Base-by-base conservation (phyloP, 345 rosid species). In the Citrus mangshanensis region DNA sequence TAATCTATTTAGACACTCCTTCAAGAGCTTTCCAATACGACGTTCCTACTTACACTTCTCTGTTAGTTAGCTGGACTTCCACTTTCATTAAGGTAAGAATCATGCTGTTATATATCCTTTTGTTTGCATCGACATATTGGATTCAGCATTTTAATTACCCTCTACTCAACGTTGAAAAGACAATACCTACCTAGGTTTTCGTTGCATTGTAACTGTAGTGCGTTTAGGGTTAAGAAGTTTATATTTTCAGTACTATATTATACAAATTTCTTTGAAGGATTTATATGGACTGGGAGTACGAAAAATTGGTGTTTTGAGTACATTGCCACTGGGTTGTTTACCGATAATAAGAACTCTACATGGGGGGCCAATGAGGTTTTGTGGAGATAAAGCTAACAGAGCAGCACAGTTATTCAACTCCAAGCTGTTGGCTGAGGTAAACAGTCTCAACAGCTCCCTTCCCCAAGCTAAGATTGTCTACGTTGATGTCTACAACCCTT, bases 221-320 rank as follows among this genome's bases (percentile, higher is more conserved):
- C 42, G 42, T 9, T 38, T 54, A 54, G 22, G 22, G 22, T 54
- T 0, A 4, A 54, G 58, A 2, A 18, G 28, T 68, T 37, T 14
- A 22, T 49, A 19, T 14, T 46, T 49, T 70, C 37, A 25, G 4
- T 10, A 6, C 14, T 28, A 25, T 24, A 4, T 35, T 37, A 7
- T 37, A 25, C 22, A 37, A 13, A 74, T 56, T 18, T 10, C 16
- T 13, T 28, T 37, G 30, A 55, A 84, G 84, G 70, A 81, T 5
- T 14, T 81, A 24, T 51, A 81, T 28, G 80, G 60, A 6, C 10
- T 81, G 22, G 86, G 84, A 25, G 86, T 77, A 25, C 35, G 86
- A 56, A 75, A 49, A 6, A 55, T 81, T 14, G 78, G 56, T 0
- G 34, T 67, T 46, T 12, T 84, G 34, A 55, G 78, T 27, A 63